Evolutionary conservation across 78 protist species (phyloP).

Genomic region (Pigoraptor vietnamica): DNA sequence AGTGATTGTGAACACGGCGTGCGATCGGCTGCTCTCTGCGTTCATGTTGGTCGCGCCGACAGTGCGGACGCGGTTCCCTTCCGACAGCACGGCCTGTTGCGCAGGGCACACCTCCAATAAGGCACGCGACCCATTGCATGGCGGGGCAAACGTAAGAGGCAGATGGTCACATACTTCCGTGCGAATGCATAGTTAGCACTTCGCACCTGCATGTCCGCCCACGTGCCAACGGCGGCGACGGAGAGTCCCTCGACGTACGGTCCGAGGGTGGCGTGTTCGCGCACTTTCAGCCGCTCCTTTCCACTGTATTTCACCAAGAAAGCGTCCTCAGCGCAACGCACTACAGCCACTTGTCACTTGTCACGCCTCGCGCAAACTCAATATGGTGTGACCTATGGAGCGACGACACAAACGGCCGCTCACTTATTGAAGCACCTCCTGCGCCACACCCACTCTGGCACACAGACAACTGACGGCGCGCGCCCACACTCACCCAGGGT

Average conservation of each 20-base stretch:
- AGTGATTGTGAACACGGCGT: slow-evolving; percentile 49
- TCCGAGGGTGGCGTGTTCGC: not conserved
- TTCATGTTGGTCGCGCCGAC: slow-evolving; percentile 76
- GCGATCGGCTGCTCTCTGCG: slow-evolving; percentile 56
- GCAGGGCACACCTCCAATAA: not conserved
- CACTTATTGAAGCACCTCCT: too few relatives aligned
- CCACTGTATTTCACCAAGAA: not conserved
- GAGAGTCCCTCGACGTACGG: slow-evolving; percentile 8
- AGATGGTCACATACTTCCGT: not conserved
- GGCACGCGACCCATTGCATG: not conserved
- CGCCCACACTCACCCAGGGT: not conserved
- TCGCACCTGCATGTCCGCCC: not conserved
- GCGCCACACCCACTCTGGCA: not conserved
- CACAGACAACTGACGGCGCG: not conserved
- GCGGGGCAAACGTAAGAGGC: not conserved
- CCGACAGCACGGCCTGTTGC: not conserved
- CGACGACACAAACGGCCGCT: too few relatives aligned
- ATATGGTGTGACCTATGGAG: too few relatives aligned
- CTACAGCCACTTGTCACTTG: not conserved
- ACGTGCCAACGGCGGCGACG: not conserved
- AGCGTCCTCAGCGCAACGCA: not conserved
- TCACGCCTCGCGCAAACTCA: not conserved
- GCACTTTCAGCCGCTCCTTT: not conserved
- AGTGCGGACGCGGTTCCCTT: slow-evolving; percentile 41
- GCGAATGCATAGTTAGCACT: too few relatives aligned